These are phyloP conservation scores for Halophytophthora polymorphica DNA, from an alignment of 352 stramenopile genomes.

Conservation along the genomic window DNA sequence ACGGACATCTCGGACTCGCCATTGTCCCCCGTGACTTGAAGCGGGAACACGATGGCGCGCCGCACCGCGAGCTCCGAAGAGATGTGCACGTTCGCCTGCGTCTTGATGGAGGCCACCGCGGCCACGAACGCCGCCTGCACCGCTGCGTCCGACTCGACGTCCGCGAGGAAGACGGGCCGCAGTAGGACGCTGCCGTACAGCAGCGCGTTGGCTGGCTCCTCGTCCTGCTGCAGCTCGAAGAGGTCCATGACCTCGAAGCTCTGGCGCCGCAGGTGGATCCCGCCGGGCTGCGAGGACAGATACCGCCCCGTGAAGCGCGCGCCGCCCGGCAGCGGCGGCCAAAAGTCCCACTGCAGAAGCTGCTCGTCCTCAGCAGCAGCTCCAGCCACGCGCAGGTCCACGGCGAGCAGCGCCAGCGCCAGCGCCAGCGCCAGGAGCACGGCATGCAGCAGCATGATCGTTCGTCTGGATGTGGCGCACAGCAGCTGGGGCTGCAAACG, in stretches of 20 bases:
- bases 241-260: conserved; percentile 58
- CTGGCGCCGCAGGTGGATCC: conserved; percentile 40
- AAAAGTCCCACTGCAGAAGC: conserved; percentile 66
- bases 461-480: no score
- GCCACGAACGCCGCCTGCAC: conserved; percentile 47
- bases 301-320: conserved; percentile 61
- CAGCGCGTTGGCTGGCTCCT: conserved; percentile 27
- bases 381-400: neutral
- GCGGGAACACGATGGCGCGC: conserved; percentile 34
- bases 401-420: conserved; percentile 3
- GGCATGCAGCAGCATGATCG: no score
- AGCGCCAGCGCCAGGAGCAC: neutral
- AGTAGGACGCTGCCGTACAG: conserved; percentile 67
- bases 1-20: conserved; percentile 63
- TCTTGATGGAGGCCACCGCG: conserved; percentile 37
- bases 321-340: conserved; percentile 38
- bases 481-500: no score
- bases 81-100: conserved; percentile 31
- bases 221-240: conserved; percentile 38
- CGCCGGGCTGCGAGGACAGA: conserved; percentile 45
- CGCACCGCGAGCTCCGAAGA: conserved; percentile 33
- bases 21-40: conserved; percentile 68
- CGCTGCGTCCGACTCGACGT: conserved; percentile 27
- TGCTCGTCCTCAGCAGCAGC: neutral
- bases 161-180: conserved; percentile 26